Base-by-base conservation (phyloP, 2,329 filamentous ascomycete genomes). In the Neocucurbitaria cava region DNA sequence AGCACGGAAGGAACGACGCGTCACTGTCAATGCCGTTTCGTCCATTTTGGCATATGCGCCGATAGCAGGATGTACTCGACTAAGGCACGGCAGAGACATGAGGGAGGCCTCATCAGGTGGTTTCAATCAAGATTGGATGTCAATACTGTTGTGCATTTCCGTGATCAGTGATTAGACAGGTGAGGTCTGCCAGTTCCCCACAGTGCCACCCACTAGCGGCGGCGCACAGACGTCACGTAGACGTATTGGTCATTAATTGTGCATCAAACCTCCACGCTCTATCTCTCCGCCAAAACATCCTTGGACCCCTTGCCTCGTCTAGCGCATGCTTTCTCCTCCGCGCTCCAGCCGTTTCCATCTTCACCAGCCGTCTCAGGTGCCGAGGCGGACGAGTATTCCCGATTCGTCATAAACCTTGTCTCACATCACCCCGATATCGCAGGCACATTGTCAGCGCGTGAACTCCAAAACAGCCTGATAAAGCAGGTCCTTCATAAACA, bases 401-500 rank as follows among this genome's bases (percentile, higher is more conserved):
- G 17, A 28, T 53, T 39, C 35, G 44, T 38, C 30, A 23, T 28
- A 36, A 45, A 10, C 47, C 40, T 46, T 26, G 49, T 30, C 28
- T 15, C 49, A 20, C 49, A 40, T 45, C 50, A 54, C 41, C 47
- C 62, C 62, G 62, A 65, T 56, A 64, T 65, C 62, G 62, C 61
- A 57, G 42, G 31, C 18, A 28, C 43, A 31, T 24, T 21, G 50
- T 39, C 47, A 39, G 13, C 47, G 10, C n/a, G 30, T 18, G 28
- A 21, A n/a, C 52, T n/a, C 24, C 31, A 40, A 15, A 30, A 17
- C 4, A 38, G 24, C 49, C 50, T 15, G 55, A 57, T 59, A 30
- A 31, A 65, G 61, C 56, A 65, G 54, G 56, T 62, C 40, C 23
- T 49, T 20, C 18, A 43, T 33, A 21, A 17, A 15, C 15, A 11